Conservation (phyloP, 2,329 filamentous ascomycete species). For the Xylariaceae sp. region DNA sequence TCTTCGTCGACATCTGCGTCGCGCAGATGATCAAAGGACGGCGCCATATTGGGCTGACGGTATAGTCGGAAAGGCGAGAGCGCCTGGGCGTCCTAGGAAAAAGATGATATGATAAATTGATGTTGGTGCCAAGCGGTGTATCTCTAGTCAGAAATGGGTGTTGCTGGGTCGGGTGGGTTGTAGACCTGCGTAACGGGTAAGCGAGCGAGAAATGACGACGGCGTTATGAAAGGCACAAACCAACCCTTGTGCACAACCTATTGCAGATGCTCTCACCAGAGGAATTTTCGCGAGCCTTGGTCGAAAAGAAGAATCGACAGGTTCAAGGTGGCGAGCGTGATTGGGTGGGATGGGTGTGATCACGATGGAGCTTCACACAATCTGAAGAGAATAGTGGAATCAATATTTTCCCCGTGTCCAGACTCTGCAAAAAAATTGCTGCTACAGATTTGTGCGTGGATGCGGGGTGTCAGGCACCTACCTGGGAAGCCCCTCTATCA, state of each 20-base stretch:
- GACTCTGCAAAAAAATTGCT: conserved; percentile 20
- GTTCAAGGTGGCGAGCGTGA: conserved; percentile 10
- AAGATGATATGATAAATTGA: background rate
- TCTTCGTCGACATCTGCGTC: conserved; percentile 88
- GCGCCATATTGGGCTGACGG: conserved; percentile 74
- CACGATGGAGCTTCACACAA: conserved; percentile 27
- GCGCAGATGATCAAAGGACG: conserved; percentile 89
- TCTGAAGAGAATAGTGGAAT: conserved; percentile 1
- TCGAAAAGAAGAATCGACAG: conserved; percentile 1
- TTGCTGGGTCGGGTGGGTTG: background rate
- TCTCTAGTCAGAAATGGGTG: background rate
- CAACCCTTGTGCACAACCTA: background rate
- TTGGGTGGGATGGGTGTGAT: conserved; percentile 14
- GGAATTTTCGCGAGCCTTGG: background rate
- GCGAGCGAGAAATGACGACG: background rate
- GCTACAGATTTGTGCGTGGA: conserved; percentile 25
- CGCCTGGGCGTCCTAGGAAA: conserved; percentile 1
- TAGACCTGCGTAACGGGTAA: background rate
- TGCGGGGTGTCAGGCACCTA: conserved; percentile 24
- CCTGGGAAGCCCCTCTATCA: conserved; percentile 17
- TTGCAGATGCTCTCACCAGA: background rate
- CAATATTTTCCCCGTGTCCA: conserved; percentile 4
- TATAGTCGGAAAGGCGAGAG: conserved; percentile 13
- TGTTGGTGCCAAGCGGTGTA: background rate
- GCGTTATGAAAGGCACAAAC: background rate